Conservation (phyloP, 169 alveolate species). For the Babesia gibsoni region DNA sequence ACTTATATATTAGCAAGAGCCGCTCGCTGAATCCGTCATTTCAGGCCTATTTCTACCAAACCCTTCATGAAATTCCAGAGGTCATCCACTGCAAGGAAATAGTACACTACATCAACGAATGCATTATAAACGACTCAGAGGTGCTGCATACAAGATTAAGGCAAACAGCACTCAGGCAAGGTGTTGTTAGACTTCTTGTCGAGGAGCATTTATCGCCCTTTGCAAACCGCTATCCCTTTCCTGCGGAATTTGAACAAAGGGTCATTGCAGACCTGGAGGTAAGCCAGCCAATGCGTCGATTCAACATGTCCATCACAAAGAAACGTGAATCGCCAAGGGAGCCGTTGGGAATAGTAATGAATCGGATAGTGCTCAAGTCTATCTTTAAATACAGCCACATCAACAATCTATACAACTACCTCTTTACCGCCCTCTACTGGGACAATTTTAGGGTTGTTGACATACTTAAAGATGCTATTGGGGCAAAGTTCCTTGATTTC, state of each 20-base stretch:
- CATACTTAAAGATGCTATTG: conserved; percentile 57
- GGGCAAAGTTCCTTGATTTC: conserved; percentile 63
- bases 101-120: conserved; percentile 17
- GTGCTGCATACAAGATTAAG: conserved; percentile 14
- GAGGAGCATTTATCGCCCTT: conserved; percentile 29
- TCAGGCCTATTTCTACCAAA: conserved; percentile 29
- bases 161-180: conserved; percentile 6
- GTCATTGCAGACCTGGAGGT: conserved; percentile 31
- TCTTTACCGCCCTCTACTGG: conserved; percentile 58
- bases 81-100: conserved; percentile 21
- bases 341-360: conserved; percentile 24
- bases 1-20: conserved; percentile 10
- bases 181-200: neutral
- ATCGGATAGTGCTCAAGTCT: conserved; percentile 47
- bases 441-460: conserved; percentile 69
- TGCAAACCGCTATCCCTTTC: conserved; percentile 35
- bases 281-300: conserved; percentile 14
- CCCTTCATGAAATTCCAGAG: conserved; percentile 1
- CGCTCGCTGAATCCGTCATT: conserved; percentile 3
- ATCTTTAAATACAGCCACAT: conserved; percentile 63
- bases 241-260: conserved; percentile 21
- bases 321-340: neutral
- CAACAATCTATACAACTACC: conserved; percentile 63
- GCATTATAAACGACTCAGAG: conserved; percentile 32
- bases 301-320: neutral